Evolutionary conservation across 2,329 filamentous ascomycete species (phyloP), one percentile per base, ranked within the genome.

Genomic region (Trichophyton schoenleinii): DNA sequence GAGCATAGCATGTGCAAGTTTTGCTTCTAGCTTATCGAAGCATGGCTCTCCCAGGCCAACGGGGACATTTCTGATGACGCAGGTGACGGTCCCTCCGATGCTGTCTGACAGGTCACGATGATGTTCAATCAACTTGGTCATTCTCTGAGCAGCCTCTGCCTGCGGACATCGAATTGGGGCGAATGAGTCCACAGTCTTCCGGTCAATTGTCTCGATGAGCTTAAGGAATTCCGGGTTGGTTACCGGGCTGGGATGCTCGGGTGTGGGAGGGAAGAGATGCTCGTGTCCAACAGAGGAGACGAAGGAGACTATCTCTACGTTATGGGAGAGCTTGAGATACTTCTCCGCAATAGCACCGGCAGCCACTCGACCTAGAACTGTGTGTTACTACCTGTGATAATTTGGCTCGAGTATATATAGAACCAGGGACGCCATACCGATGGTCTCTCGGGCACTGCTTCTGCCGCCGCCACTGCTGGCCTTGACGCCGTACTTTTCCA

Each of bases 401-500:
- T 22, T 13, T 11, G 42, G 38, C 18, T 1, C 7, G 5, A 28
- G 28, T 28, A 28, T 28, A 28, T 6, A 6, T 22, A 22, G 22
- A 1, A 7, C 28, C 28, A 28, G 42, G 7, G 2, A 38, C 38
- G 13, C 13, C 69, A 69, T 71, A 83, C 87, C 90, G 71, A 97
- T 96, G 9, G 92, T 97, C 81, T 97, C 92, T 66, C 92, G 81
- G n/a, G 94, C 94, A 72, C 87, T 91, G 72, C 87, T 91, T 64
- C 94, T 83, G 60, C 94, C 92, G 68, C 94, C 92, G 62, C 94
- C 92, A 64, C 86, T 91, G 72, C 85, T 89, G 42, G 94, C 91
- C 79, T 95, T 95, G 68, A 95, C 86, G 62, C 92, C 92, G 74
- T 99, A 99, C 78, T 97, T 97, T 75, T 96, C 89, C 64, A 96